Base-by-base conservation (phyloP, 345 rosid species). In the Citrus inodora region DNA sequence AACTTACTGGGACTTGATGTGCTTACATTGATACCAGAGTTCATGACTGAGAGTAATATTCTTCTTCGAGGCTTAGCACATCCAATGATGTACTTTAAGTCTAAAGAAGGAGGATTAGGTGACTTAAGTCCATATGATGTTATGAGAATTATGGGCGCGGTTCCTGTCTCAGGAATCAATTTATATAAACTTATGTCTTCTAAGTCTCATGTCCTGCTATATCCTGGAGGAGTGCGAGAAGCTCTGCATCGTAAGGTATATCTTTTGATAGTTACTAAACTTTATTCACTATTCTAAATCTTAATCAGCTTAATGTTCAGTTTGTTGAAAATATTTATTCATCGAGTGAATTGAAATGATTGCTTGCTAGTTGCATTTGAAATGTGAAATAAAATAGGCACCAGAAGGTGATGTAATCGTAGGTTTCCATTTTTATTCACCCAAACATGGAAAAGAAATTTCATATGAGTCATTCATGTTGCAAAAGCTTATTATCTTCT, bases 151-250 rank as follows among this genome's bases (percentile, higher is more conserved):
- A 80, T 94, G 85, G 98, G 98, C 14, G 89, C 92, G 25, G 87
- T 88, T 74, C 97, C 95, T 32, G 89, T 89, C 75, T 83, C 95
- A 3, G 87, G 81, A 79, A 80, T 79, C 71, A 88, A 87, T 83
- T 88, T 94, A 75, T 89, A 84, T 81, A 89, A 82, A 78, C 89
- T 93, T 76, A 71, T 93, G 58, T 85, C 92, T 67, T 82, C 92
- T 37, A 90, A 89, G 64, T 86, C 95, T 71, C 91, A 92, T 82
- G 86, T 79, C 70, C 76, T 92, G 40, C 84, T 92, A 69, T 92
- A 89, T 81, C 97, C 98, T 2, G 95, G 97, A 73, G 97, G 98
- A 48, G 73, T 74, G 51, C 94, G 94, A 2, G 98, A 94, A 85
- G 95, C 95, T 82, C 80, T 84, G 60, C 97, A 94, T 64, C 80